Evolutionary conservation across 352 stramenopile species (phyloP).

Genomic region (Pythium sukuiense): DNA sequence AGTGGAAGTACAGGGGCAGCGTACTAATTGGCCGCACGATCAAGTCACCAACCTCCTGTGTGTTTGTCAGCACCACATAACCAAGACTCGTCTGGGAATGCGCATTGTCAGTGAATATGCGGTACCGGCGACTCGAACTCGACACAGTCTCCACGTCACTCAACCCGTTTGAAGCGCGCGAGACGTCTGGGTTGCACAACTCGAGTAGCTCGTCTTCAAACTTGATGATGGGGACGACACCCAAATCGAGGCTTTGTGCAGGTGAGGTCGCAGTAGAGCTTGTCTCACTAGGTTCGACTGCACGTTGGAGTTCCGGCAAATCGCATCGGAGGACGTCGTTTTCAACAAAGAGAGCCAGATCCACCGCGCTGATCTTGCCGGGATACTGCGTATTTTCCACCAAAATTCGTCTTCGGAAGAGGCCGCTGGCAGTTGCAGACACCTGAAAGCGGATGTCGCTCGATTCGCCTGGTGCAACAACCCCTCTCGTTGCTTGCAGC

Average conservation of each 20-base stretch:
- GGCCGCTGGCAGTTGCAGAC: slow-evolving; percentile 64
- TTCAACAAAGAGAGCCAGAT: slow-evolving; percentile 84
- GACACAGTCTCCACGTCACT: slow-evolving; percentile 33
- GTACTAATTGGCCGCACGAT: slow-evolving; percentile 72
- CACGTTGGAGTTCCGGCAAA: slow-evolving; percentile 8
- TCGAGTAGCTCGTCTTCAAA: slow-evolving; percentile 56
- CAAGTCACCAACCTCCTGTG: slow-evolving; percentile 40
- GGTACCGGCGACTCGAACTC: slow-evolving; percentile 48
- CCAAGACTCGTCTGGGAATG: slow-evolving; percentile 5
- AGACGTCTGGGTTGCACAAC: background rate
- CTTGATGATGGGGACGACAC: slow-evolving; percentile 67
- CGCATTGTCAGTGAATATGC: slow-evolving; percentile 43
- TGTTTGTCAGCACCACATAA: slow-evolving; percentile 52
- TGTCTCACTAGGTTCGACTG: background rate
- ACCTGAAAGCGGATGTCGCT: slow-evolving; percentile 60
- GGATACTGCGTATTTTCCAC: slow-evolving; percentile 86
- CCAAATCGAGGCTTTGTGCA: slow-evolving; percentile 43
- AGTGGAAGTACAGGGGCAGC: slow-evolving; percentile 63
- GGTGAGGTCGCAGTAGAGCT: background rate
- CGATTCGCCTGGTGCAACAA: slow-evolving; percentile 62
- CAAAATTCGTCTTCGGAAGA: slow-evolving; percentile 79
- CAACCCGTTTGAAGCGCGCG: background rate
- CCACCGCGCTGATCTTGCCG: slow-evolving; percentile 73
- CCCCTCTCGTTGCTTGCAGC: slow-evolving; percentile 69
- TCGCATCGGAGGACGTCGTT: slow-evolving; percentile 56